Base-by-base conservation (phyloP, 345 rosid genomes). In the Reutealis trisperma region DNA sequence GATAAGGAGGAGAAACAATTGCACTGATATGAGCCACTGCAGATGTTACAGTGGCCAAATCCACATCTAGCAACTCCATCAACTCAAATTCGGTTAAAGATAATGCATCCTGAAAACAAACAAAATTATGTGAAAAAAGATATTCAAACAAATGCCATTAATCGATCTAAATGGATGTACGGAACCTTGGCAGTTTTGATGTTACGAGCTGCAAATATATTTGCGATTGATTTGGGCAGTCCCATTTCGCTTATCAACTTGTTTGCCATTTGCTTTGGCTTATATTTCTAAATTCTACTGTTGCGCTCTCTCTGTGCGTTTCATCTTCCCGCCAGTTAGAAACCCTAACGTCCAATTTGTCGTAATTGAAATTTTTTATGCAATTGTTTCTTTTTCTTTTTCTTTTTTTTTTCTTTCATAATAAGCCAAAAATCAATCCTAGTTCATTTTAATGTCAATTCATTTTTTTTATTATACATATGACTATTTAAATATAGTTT, bases 151-250 rank as follows among this genome's bases (percentile, higher is more conserved):
- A 65, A 32, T 47, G 51, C 51, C 14, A 47, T 47, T 8, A 19
- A 41, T 11, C 2, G 37, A 64, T 21, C 3, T 63, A 13, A 21
- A 77, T 4, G 4, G 42, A 63, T 16, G 2, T 25, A 55, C 1
- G 5, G 73, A 34, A 87, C 96, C 94, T 92, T 91, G 73, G 94
- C 91, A 14, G 91, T 91, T 75, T 25, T 70, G 84, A 91, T 87
- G 84, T 90, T 92, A 10, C 92, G 90, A 55, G 97, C 97, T 25
- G 94, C 76, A 88, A 94, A 91, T 57, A 92, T 70, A 65, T 87
- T 85, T 30, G 91, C 83, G 52, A 89, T 86, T 63, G 85, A 85
- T 73, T 54, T 83, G 45, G 84, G 91, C 25, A 94, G 92, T 16
- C 84, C 63, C 11, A 60, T 60, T 60, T 60, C 34, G 6, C 63